phyloP scores from a whole-genome alignment of 2,329 filamentous ascomycete genomes.

The Dendryphion nanum region DNA sequence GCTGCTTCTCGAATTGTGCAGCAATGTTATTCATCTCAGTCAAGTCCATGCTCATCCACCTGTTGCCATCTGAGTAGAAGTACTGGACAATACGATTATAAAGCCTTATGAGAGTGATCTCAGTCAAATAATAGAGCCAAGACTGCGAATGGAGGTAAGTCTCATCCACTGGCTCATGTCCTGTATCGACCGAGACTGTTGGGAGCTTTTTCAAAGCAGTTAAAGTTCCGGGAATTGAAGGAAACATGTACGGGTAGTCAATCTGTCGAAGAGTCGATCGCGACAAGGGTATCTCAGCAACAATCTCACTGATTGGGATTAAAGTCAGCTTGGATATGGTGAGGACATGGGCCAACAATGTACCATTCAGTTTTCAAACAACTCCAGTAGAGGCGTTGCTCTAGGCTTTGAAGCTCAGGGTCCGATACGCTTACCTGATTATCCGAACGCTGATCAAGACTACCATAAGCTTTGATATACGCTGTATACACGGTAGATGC shows the following conservation, averaged over 20 bases:
- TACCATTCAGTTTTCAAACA: slow-evolving; percentile 36
- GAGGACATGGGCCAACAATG: too few relatives aligned
- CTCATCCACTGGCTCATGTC: too few relatives aligned
- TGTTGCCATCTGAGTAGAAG: slow-evolving; percentile 12
- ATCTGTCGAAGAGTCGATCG: slow-evolving; percentile 16
- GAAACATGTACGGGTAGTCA: slow-evolving; percentile 30
- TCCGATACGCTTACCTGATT: too few relatives aligned
- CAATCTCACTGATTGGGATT: too few relatives aligned
- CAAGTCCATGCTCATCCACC: slow-evolving; percentile 12
- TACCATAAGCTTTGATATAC: slow-evolving; percentile 6
- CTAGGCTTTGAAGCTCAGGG: slow-evolving; percentile 14
- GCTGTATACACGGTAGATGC: slow-evolving; percentile 12
- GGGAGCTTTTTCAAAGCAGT: neutral
- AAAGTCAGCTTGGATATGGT: too few relatives aligned
- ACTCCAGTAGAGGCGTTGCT: slow-evolving; percentile 33
- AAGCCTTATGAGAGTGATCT: slow-evolving; percentile 27
- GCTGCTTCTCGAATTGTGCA: slow-evolving; percentile 8
- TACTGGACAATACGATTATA: slow-evolving; percentile 9
- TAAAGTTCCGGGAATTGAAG: slow-evolving; percentile 13
- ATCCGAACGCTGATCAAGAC: too few relatives aligned
- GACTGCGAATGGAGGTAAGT: slow-evolving; percentile 2
- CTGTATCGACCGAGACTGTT: too few relatives aligned
- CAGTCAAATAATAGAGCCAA: slow-evolving; percentile 32
- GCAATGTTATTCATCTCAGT: slow-evolving; percentile 6
- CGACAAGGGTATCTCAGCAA: slow-evolving; percentile 13